These are phyloP conservation scores for Pythium sukuiense DNA, from an alignment of 352 stramenopile genomes.

Conservation along the genomic window DNA sequence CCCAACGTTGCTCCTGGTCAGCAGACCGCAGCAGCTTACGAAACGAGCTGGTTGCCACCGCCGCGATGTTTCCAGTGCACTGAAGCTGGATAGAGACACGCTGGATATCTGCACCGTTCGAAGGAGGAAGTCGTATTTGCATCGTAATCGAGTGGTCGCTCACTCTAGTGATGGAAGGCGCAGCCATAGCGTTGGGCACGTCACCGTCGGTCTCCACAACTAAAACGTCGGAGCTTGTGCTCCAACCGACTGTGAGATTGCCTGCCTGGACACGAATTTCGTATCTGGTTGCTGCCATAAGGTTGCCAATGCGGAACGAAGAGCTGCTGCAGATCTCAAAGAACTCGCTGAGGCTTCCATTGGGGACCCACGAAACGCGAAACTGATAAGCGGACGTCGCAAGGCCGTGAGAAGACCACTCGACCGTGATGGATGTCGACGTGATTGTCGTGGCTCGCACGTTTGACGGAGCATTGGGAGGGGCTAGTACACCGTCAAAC, in stretches of 20 bases:
- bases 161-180: conserved; percentile 38
- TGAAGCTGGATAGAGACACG: conserved; percentile 43
- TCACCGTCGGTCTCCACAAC: conserved; percentile 41
- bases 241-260: conserved; percentile 51
- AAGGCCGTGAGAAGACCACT: conserved; percentile 26
- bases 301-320: conserved; percentile 33
- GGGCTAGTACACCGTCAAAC: conserved; percentile 22
- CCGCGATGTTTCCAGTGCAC: conserved; percentile 36
- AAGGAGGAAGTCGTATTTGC: conserved; percentile 36
- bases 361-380: conserved; percentile 41
- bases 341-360: conserved; percentile 22
- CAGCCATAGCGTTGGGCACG: conserved; percentile 41
- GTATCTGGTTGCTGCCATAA: conserved; percentile 50
- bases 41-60: conserved; percentile 33
- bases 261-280: conserved; percentile 41
- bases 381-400: conserved; percentile 33
- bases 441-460: conserved; percentile 21
- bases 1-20: conserved; percentile 37
- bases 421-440: conserved; percentile 34
- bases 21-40: conserved; percentile 36
- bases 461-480: conserved; percentile 32
- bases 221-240: conserved; percentile 23
- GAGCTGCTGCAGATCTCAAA: conserved; percentile 27
- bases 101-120: conserved; percentile 39
- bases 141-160: conserved; percentile 44